Evolutionary conservation across 352 stramenopile genomes (phyloP), one percentile per base, ranked within the genome.

Genomic region (Phytophthora pinifolia): DNA sequence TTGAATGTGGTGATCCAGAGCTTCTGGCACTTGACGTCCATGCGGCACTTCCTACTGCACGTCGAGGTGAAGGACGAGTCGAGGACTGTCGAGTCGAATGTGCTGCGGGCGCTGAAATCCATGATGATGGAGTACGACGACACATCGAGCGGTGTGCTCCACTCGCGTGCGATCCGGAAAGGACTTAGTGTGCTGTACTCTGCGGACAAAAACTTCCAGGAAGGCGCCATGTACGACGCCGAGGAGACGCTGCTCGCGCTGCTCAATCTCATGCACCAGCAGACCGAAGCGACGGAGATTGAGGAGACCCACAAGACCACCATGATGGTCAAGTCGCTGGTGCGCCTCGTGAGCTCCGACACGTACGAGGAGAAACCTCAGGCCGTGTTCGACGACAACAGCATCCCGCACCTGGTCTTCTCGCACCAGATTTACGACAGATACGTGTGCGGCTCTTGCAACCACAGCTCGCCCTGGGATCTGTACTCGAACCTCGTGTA

Each of bases 1-100:
- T 67, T 96, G 59, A 96, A 96, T 51, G 87, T 96, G 4, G 72
- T 96, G 29, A 92, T 96, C 52, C 86, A 96, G 67, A 95, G 84
- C 66, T 93, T 96, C 56, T 96, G 87, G 87, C 86, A 95, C 56
- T 78, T 96, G 54, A 88, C 82, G 17, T 88, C 80, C 15, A 92
- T 96, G 72, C 80, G 87, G 8, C 83, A 90, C 29, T 89, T 90
- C 53, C 68, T 94, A 18, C 73, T 91, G 36, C 74, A 94, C 65
- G 81, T 92, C n/a, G 81, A 88, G 59, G 88, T 94, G 48, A 94
- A 92, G 51, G 82, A 92, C 31, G 76, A 76, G 25, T 84, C 76
- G 14, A 62, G 70, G 20, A 72, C 70, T 0, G 81, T 91, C 12
- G 83, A 89, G 49, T 72, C 81, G 1, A 92, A 92, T 54, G 83